Conservation (phyloP, 345 rosid species). For the Orychophragmus violaceus region DNA sequence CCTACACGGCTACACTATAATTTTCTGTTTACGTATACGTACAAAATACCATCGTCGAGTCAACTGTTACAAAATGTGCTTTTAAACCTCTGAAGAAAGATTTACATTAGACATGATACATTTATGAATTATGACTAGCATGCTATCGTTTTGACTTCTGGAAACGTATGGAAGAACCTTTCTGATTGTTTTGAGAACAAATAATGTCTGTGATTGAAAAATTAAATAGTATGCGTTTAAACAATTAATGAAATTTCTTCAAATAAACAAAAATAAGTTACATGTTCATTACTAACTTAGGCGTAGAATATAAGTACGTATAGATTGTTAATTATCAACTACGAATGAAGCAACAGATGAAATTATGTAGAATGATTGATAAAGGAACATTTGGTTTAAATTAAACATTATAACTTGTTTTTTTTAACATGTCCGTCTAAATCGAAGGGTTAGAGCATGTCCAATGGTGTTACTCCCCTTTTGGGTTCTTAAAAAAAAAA, state of each 20-base stretch:
- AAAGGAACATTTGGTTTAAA: background rate
- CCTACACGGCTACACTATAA: background rate
- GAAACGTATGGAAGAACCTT: background rate
- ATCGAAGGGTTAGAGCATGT: background rate
- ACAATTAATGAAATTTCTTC: background rate
- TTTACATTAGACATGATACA: constrained; percentile 6
- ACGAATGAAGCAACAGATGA: constrained; percentile 1
- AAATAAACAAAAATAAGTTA: background rate
- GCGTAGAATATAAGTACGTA: constrained; percentile 12
- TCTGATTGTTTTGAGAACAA: background rate
- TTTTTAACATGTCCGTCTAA: background rate
- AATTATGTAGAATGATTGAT: constrained; percentile 12
- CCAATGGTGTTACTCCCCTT: too few relatives aligned
- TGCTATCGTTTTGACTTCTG: background rate
- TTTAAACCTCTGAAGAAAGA: background rate
- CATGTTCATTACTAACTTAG: background rate
- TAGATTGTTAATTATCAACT: constrained; percentile 7
- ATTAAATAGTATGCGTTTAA: background rate
- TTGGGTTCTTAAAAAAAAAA: too few relatives aligned
- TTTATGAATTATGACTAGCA: background rate
- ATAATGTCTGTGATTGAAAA: background rate
- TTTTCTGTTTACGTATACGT: background rate
- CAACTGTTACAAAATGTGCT: background rate
- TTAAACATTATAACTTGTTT: background rate
- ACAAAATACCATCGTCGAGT: background rate